Percentiles rank a stretch among this genome's conserved stretches.
These are phyloP conservation scores for Cucumis sativus DNA, from an alignment of 306 rosid species.

Conservation along the genomic window Cucumber_9930_V3 NC_026658.2:24929001-24929500, in stretches of 20 bases:
- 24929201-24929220: neutral
- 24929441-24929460: neutral
- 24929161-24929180: neutral
- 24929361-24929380: neutral
- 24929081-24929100: neutral
- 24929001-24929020: too few relatives aligned
- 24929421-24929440: neutral
- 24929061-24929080: too few relatives aligned
- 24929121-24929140: neutral
- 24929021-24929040: too few relatives aligned
- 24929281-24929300: neutral
- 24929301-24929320: neutral
- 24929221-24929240: neutral
- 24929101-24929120: neutral
- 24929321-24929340: neutral
- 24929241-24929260: neutral
- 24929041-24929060: too few relatives aligned
- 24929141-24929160: neutral
- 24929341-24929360: neutral
- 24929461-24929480: too few relatives aligned
- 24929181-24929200: neutral
- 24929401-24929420: neutral
- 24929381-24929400: neutral
- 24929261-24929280: neutral
- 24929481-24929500: too few relatives aligned